phyloP scores from a whole-genome alignment of 768 basidiomycete species.

The Lentinula edodes region DNA sequence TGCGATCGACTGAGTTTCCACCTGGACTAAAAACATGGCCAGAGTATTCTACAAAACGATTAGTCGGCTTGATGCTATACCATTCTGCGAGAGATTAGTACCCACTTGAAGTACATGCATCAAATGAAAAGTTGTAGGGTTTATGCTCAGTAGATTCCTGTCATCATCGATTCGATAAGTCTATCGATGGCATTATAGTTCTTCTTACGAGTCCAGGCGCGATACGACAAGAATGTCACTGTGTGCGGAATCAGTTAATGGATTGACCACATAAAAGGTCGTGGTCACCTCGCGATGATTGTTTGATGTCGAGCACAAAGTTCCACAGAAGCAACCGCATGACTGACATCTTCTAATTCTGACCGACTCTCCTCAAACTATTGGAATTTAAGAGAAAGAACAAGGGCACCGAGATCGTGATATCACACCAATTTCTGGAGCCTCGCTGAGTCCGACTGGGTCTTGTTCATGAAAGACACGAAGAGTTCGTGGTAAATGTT shows the following conservation, averaged over 20 bases:
- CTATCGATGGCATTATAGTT: neutral
- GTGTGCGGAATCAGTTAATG: neutral
- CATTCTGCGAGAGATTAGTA: neutral
- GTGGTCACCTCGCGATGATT: slow-evolving; percentile 1
- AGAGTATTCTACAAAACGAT: neutral
- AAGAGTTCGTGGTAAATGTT: neutral
- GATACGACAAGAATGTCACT: slow-evolving; percentile 8
- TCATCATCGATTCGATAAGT: neutral
- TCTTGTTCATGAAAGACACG: too few species aligned
- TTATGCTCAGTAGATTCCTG: slow-evolving; percentile 3
- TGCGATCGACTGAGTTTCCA: neutral
- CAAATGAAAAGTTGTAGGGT: neutral
- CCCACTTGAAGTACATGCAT: slow-evolving; percentile 1
- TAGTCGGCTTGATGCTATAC: neutral
- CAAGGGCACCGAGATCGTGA: too few species aligned
- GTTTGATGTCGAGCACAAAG: slow-evolving; percentile 8
- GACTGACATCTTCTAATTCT: neutral
- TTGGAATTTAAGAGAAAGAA: too few species aligned
- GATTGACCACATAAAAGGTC: too few species aligned
- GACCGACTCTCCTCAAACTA: neutral
- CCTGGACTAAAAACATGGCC: slow-evolving; percentile 6
- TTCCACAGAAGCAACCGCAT: slow-evolving; percentile 2
- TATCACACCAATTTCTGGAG: too few species aligned
- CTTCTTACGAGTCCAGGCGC: neutral
- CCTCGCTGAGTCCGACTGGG: too few species aligned